Evolutionary conservation across 768 basidiomycete genomes (phyloP).

Genomic region (Xerocomus potaroensis): DNA sequence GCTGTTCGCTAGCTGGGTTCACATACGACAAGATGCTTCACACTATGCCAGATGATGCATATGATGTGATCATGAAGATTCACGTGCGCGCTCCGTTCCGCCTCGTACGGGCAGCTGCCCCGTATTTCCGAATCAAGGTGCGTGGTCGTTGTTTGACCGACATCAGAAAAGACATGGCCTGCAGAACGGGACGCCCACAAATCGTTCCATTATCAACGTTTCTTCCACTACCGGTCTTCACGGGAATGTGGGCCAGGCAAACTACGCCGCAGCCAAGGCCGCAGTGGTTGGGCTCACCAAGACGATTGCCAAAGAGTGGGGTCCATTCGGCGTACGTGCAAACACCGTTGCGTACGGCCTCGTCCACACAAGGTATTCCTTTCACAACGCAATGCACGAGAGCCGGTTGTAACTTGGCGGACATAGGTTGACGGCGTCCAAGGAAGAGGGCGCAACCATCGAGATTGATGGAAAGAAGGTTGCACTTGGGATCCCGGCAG

Average conservation of each 20-base stretch:
- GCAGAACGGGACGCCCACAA: conserved; percentile 54
- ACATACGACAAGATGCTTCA: conserved; percentile 87
- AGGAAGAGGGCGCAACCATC: conserved; percentile 72
- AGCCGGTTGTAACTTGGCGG: no score
- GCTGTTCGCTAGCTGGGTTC: conserved; percentile 52
- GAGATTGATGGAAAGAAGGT: conserved; percentile 83
- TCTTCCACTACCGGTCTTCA: conserved; percentile 81
- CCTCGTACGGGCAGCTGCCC: conserved; percentile 78
- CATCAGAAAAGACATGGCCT: no score
- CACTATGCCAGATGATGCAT: conserved; percentile 79
- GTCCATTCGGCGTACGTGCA: conserved; percentile 73
- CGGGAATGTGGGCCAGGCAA: conserved; percentile 82
- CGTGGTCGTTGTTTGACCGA: no score
- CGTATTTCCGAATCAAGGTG: conserved; percentile 77
- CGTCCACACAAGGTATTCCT: conserved; percentile 64
- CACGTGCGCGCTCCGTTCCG: conserved; percentile 87
- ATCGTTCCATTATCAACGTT: conserved; percentile 76
- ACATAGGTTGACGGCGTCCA: conserved; percentile 66
- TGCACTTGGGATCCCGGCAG: conserved; percentile 71
- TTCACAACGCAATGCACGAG: not conserved
- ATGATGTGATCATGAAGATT: conserved; percentile 77
- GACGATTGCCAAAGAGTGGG: conserved; percentile 88
- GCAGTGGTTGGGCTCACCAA: conserved; percentile 79
- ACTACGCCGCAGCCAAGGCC: conserved; percentile 77
- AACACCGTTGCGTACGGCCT: conserved; percentile 79